A percentile compares a stretch with the other conserved stretches of the same genome.
Conservation (phyloP, 202 grass and related monocot genomes). For the Setaria italica region DNA sequence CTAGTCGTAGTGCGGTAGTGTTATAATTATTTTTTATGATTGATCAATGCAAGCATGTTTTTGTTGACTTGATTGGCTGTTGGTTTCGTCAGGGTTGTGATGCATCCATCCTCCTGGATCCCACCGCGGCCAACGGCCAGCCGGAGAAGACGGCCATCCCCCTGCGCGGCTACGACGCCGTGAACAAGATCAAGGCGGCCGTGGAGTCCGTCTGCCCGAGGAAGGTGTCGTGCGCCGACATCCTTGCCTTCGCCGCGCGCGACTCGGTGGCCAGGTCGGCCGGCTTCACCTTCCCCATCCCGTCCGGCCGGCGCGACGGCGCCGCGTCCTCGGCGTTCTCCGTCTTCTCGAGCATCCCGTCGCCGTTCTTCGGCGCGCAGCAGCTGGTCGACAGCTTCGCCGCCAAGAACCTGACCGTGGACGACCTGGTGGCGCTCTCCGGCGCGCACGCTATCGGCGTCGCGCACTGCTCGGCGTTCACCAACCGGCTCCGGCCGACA, state of each 20-base stretch:
- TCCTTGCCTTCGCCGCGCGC: not conserved
- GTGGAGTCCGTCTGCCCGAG: slow-evolving; percentile 27
- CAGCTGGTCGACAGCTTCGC: slow-evolving; percentile 35
- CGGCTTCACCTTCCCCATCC: slow-evolving; percentile 9
- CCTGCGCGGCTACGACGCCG: slow-evolving; percentile 25
- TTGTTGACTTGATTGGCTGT: not conserved
- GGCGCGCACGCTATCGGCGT: slow-evolving; percentile 43
- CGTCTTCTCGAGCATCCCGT: slow-evolving; percentile 14
- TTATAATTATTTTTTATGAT: not conserved
- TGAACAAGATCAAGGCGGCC: slow-evolving; percentile 34
- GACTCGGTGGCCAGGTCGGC: not conserved
- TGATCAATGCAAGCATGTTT: not conserved
- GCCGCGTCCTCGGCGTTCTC: not conserved
- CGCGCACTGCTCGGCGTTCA: slow-evolving; percentile 38
- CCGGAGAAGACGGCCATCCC: slow-evolving; percentile 40
- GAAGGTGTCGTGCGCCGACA: not conserved
- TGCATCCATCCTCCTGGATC: slow-evolving; percentile 44
- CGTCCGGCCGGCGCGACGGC: slow-evolving; percentile 42
- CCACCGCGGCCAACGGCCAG: not conserved
- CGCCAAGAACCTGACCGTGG: not conserved
- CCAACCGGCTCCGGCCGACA: slow-evolving; percentile 13
- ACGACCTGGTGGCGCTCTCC: slow-evolving; percentile 38
- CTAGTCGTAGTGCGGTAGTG: not conserved
- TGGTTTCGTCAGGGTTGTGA: slow-evolving; percentile 39
- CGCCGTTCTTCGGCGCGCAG: not conserved